phyloP scores from a whole-genome alignment of 352 stramenopile species.

The Phytopythium montanum region DNA sequence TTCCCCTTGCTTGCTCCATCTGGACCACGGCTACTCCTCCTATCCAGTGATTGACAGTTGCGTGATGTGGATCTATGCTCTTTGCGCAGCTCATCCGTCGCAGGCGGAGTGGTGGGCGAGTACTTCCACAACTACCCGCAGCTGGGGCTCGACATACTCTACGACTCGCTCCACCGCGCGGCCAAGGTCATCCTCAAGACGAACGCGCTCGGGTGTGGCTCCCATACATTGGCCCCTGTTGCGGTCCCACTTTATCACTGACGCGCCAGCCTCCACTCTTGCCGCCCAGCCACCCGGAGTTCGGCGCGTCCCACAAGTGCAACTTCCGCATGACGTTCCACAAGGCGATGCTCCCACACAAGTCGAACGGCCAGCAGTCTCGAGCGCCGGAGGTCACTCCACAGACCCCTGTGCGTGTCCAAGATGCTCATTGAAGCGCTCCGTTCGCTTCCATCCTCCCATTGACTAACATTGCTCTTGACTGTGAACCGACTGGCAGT shows the following conservation, averaged over 20 bases:
- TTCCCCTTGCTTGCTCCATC: background rate
- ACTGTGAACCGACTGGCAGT: slow-evolving; percentile 29
- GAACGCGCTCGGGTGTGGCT: slow-evolving; percentile 60
- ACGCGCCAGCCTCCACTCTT: background rate
- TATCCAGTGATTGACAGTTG: background rate
- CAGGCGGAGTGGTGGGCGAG: slow-evolving; percentile 50
- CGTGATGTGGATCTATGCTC: background rate
- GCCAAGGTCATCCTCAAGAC: slow-evolving; percentile 82
- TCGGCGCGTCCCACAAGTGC: slow-evolving; percentile 83
- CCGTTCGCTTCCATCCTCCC: too few relatives aligned
- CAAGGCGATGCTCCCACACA: slow-evolving; percentile 31
- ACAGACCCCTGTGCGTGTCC: slow-evolving; percentile 50
- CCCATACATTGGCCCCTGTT: background rate
- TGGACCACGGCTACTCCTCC: background rate
- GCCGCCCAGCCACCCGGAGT: slow-evolving; percentile 58
- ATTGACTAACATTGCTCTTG: background rate
- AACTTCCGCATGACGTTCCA: slow-evolving; percentile 75
- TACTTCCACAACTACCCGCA: slow-evolving; percentile 89
- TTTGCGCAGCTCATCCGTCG: slow-evolving; percentile 35
- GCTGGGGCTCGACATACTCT: slow-evolving; percentile 74
- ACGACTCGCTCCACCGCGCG: slow-evolving; percentile 60
- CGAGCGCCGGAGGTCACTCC: slow-evolving; percentile 50
- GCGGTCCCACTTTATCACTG: background rate
- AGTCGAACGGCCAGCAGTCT: slow-evolving; percentile 43
- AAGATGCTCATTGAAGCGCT: background rate